Conservation (phyloP, 192 early-diverging fungal genomes). For the Helicostylum pulchrum region DNA sequence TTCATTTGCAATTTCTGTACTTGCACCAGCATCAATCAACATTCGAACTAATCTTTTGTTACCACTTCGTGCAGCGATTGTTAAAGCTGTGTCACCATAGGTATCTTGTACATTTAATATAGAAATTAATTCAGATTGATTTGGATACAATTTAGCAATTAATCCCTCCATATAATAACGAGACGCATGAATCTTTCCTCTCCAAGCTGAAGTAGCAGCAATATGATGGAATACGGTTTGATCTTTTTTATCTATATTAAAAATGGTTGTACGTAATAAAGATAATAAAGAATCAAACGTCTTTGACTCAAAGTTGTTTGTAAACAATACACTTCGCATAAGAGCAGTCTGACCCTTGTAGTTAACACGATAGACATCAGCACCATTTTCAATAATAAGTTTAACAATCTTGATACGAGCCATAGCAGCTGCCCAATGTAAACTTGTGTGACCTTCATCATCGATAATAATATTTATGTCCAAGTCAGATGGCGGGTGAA, state of each 20-base stretch:
- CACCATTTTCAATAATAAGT: slow-evolving; percentile 72
- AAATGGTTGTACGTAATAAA: slow-evolving; percentile 71
- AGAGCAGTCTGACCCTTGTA: slow-evolving; percentile 86
- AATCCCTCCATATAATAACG: slow-evolving; percentile 90
- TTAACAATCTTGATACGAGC: slow-evolving; percentile 72
- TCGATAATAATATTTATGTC: slow-evolving; percentile 89
- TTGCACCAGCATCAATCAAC: slow-evolving; percentile 60
- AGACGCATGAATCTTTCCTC: slow-evolving; percentile 68
- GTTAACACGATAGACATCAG: slow-evolving; percentile 72
- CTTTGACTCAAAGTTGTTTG: slow-evolving; percentile 84
- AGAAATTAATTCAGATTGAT: slow-evolving; percentile 74
- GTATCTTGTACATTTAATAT: slow-evolving; percentile 78
- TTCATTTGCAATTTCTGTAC: slow-evolving; percentile 61
- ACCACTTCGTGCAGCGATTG: slow-evolving; percentile 59
- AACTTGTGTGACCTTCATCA: slow-evolving; percentile 89
- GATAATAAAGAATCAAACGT: slow-evolving; percentile 73
- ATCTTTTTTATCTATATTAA: slow-evolving; percentile 69
- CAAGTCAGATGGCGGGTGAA: slow-evolving; percentile 57
- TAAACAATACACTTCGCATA: slow-evolving; percentile 85
- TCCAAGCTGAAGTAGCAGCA: slow-evolving; percentile 62
- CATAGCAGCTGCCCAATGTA: slow-evolving; percentile 96
- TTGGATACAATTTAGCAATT: slow-evolving; percentile 62
- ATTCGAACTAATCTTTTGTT: slow-evolving; percentile 58
- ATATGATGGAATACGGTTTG: slow-evolving; percentile 94
- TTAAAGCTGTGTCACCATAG: slow-evolving; percentile 76